Evolutionary conservation across 192 early-diverging fungal genomes (phyloP).

Genomic region (Backusella sp.): DNA sequence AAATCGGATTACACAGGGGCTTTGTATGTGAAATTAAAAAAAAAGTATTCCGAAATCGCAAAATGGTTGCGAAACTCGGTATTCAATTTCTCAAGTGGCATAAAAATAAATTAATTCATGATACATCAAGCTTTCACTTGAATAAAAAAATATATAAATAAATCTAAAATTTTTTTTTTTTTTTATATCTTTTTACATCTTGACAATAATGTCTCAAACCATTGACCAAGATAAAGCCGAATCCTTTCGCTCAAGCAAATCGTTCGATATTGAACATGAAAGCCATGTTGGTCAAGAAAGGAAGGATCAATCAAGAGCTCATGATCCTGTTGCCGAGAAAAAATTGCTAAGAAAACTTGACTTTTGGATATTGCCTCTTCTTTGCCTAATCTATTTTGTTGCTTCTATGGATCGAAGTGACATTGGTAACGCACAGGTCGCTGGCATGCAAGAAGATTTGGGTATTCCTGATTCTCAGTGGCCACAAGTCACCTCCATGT

Average conservation of each 20-base stretch:
- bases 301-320: background rate
- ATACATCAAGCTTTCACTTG: no score
- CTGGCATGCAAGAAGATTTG: conserved; percentile 20
- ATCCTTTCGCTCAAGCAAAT: background rate
- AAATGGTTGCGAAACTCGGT: background rate
- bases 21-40: background rate
- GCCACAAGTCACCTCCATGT: background rate
- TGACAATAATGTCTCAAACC: no score
- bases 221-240: background rate
- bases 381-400: conserved; percentile 9
- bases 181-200: background rate
- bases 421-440: conserved; percentile 19
- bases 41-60: background rate
- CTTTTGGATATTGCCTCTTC: conserved; percentile 17
- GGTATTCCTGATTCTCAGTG: background rate
- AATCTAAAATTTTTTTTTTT: background rate
- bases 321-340: background rate
- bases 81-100: background rate
- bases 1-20: background rate
- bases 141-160: no score
- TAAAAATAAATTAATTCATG: background rate
- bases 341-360: conserved; percentile 16
- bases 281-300: background rate
- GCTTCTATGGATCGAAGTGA: conserved; percentile 18
- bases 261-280: background rate